Evolutionary conservation across 164 flowering plant genomes (phyloP).

Genomic region (Liriodendron chinense): DNA sequence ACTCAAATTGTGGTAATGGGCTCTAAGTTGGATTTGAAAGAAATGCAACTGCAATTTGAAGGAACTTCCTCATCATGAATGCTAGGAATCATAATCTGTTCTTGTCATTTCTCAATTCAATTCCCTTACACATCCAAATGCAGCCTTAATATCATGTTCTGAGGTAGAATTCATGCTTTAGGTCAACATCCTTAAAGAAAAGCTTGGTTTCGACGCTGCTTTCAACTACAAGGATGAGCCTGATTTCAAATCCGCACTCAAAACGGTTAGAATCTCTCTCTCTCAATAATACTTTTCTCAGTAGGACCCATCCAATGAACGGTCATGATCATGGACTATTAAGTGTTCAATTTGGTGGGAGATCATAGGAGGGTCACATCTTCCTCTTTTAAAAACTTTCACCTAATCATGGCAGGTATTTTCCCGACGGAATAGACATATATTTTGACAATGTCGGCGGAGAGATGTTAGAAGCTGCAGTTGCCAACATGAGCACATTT

Average conservation of each 20-base stretch:
- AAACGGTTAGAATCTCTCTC: constrained; percentile 33
- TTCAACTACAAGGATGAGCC: constrained; percentile 81
- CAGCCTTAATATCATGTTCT: background rate
- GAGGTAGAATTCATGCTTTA: constrained; percentile 10
- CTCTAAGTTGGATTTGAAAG: background rate
- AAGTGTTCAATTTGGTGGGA: background rate
- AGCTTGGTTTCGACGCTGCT: constrained; percentile 82
- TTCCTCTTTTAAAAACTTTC: background rate
- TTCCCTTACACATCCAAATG: background rate
- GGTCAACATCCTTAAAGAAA: constrained; percentile 64
- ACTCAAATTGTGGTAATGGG: no score
- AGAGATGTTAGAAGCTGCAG: constrained; percentile 69
- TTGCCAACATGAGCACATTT: constrained; percentile 60
- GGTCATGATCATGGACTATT: background rate
- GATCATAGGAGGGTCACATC: background rate
- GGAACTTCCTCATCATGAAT: background rate
- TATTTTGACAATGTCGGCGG: constrained; percentile 84
- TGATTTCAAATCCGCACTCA: constrained; percentile 55
- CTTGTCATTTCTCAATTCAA: background rate
- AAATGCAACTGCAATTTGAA: background rate
- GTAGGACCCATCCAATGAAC: background rate
- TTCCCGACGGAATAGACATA: constrained; percentile 77
- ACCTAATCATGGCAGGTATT: constrained; percentile 36
- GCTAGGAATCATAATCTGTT: background rate
- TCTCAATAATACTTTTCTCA: background rate